Base-by-base conservation (phyloP, 2,329 filamentous ascomycete genomes). In the Alternaria dauci region DNA sequence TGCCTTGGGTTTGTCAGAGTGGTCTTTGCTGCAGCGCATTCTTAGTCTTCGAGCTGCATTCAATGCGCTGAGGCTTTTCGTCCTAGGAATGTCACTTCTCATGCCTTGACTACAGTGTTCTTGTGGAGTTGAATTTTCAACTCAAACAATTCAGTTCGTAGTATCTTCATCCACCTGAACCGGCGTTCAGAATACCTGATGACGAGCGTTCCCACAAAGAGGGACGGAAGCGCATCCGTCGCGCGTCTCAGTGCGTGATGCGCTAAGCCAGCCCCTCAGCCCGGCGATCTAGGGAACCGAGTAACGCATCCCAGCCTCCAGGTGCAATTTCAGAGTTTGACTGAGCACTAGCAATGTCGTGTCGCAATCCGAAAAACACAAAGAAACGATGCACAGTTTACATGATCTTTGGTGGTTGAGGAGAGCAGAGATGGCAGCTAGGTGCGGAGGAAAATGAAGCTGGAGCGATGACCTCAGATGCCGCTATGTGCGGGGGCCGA, bases 151-250 rank as follows among this genome's bases (percentile, higher is more conserved):
- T 20, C n/a, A 39, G n/a, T 20, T 39, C 38, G 38, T n/a, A 39
- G 38, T 39, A 12, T n/a, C 5, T 5, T 11, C 9, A 8, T 39
- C 11, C 8, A 8, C 38, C 9, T 48, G 30, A 23, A 34, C 6
- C n/a, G 20, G 44, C 34, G 44, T 30, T 48, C 30, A 26, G 44
- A 8, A 48, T 2, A 32, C 18, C n/a, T 14, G 44, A 34, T 34
- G 18, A 48, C 4, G 18, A 48, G 30, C 18, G 44, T 5, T 48
- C 11, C n/a, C 34, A 26, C 28, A 20, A 32, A n/a, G 44, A 47
- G 44, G 44, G 44, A 23, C 44, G 44, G 44, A 48, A 48, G 44
- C 44, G 44, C 44, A 48, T 32, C 44, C 44, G 44, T 32, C 44
- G 44, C 44, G 34, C 44, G 28, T 30, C 44, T 48, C n/a, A 34